Conservation (phyloP, 2,329 filamentous ascomycete genomes). For the Cladobotryum mycophilum region DNA sequence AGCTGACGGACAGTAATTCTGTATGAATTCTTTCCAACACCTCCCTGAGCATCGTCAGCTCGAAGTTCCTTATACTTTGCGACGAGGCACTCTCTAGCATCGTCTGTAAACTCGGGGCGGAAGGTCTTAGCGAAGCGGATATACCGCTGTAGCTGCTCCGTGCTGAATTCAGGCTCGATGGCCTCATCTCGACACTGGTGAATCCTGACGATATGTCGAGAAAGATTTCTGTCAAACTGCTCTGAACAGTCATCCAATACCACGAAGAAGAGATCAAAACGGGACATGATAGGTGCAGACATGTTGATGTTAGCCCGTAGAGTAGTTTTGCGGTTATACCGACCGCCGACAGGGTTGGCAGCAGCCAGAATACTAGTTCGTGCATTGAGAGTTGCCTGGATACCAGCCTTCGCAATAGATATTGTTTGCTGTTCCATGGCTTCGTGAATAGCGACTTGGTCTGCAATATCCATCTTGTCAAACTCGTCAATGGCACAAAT, state of each 20-base stretch:
- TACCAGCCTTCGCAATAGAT: slow-evolving; percentile 96
- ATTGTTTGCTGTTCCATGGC: slow-evolving; percentile 99
- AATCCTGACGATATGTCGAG: slow-evolving; percentile 88
- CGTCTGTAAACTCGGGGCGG: slow-evolving; percentile 83
- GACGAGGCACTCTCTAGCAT: slow-evolving; percentile 79
- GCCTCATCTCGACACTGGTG: slow-evolving; percentile 91
- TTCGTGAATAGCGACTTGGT: slow-evolving; percentile 99
- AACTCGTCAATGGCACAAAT: slow-evolving; percentile 99
- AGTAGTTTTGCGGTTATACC: slow-evolving; percentile 96
- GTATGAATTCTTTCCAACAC: slow-evolving; percentile 90
- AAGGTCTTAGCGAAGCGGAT: slow-evolving; percentile 95
- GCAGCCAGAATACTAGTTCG: slow-evolving; percentile 92
- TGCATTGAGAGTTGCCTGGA: slow-evolving; percentile 94
- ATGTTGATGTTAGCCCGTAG: slow-evolving; percentile 96
- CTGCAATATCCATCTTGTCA: slow-evolving; percentile 97
- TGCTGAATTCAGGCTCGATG: slow-evolving; percentile 87
- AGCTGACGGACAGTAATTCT: slow-evolving; percentile 95
- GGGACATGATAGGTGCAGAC: slow-evolving; percentile 97
- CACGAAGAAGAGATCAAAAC: slow-evolving; percentile 98
- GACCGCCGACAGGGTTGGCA: slow-evolving; percentile 89
- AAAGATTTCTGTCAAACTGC: slow-evolving; percentile 79
- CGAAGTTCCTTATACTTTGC: slow-evolving; percentile 93
- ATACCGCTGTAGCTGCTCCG: slow-evolving; percentile 92
- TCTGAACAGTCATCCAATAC: slow-evolving; percentile 97
- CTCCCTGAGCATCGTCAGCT: slow-evolving; percentile 87